These are phyloP conservation scores for Talaromyces atroroseus DNA, from an alignment of 2,329 filamentous ascomycete species.

Conservation along the genomic window DNA sequence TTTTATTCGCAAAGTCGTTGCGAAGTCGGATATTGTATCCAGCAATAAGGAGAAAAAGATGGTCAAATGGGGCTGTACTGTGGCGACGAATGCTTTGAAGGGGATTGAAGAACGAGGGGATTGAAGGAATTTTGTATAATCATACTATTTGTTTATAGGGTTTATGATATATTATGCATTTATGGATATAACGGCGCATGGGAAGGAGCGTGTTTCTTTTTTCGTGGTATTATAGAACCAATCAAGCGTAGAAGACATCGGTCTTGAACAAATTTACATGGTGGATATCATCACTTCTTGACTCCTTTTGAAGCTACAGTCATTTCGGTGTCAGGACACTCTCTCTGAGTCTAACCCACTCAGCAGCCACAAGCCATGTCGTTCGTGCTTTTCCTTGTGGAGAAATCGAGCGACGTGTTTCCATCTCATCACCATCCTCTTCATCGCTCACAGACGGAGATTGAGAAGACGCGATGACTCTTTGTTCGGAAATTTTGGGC, in stretches of 20 bases:
- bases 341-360: slow-evolving; percentile 31
- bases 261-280: neutral
- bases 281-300: neutral
- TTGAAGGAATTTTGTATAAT: neutral
- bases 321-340: neutral
- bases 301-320: neutral
- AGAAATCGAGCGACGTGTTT: neutral
- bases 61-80: slow-evolving; percentile 43
- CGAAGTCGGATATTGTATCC: slow-evolving; percentile 55
- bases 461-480: slow-evolving; percentile 9
- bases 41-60: slow-evolving; percentile 49
- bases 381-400: slow-evolving; percentile 5
- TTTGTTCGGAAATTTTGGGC: neutral
- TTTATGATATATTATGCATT: neutral
- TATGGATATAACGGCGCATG: neutral
- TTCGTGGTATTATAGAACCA: neutral
- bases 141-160: neutral
- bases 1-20: slow-evolving; percentile 70
- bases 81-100: slow-evolving; percentile 35
- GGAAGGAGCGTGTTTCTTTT: neutral
- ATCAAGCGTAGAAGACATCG: neutral
- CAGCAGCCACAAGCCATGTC: slow-evolving; percentile 33
- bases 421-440: neutral
- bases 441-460: neutral
- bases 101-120: slow-evolving; percentile 23